Evolutionary conservation across 495 filamentous ascomycete species (phyloP), one percentile per base, ranked within the genome.

Genomic region (Neurospora sublineolata): DNA sequence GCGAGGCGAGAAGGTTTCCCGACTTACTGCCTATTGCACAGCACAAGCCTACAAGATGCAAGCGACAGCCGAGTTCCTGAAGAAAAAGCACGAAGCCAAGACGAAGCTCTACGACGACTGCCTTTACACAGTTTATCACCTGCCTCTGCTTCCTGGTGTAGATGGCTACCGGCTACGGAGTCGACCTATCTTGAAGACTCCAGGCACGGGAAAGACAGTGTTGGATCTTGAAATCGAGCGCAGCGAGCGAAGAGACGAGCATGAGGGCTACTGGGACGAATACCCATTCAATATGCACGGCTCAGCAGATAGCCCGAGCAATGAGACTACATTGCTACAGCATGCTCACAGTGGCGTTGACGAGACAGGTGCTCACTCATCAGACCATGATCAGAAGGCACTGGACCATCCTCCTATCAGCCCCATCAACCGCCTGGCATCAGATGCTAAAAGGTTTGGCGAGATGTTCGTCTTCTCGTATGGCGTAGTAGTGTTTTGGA

Each of bases 61-160:
- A 75, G 87, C 89, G 36, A 91, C 93, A 46, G 93, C 93, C 23
- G 87, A 91, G 64, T 99, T 99, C 82, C 86, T 97, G 41, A 92
- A 91, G 78, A 92, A 90, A 64, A 88, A 88, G 77, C 95, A 99
- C 85, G 90, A 90, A n/a, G 96, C 93, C 0, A 88, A 92, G 82
- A 97, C 94, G 46, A 99, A 99, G 80, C 86, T 98, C n/a, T 99
- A 99, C 80, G 96, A 98, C 80, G 96, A 99, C 78, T 98, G 96
- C 77, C 85, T 99, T 23, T 99, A 99, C 76, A 91, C 89, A 6
- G 95, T 94, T 38, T 99, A 98, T 80, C 94, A 98, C 82, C 83
- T 97, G 36, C 95, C 95, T 10, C 79, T 99, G 68, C 82, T 98
- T 68, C 90, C 91, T 8, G 96, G 95, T 0, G 85, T 83, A 58